Percentiles rank a stretch among this genome's conserved stretches.
Evolutionary conservation across 306 rosid species (phyloP).

Genomic region (Phaseolus lunatus): DNA sequence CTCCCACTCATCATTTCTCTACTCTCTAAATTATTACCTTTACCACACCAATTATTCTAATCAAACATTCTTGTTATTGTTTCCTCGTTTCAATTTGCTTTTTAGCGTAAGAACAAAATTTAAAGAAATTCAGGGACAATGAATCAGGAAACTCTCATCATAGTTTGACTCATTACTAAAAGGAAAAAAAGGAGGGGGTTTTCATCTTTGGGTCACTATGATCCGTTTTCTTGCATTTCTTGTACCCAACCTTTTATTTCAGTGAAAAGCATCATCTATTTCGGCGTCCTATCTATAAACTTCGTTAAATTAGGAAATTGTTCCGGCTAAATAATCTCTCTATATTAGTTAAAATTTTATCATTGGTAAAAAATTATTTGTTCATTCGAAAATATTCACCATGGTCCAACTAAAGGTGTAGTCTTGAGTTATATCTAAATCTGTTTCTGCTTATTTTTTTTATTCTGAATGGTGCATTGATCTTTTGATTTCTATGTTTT

Average conservation of each 20-base stretch:
- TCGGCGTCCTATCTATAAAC: neutral
- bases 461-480: too few species aligned
- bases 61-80: constrained; percentile 7
- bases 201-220: neutral
- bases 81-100: neutral
- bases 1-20: constrained; percentile 15
- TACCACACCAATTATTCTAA: constrained; percentile 13
- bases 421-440: too few species aligned
- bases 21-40: constrained; percentile 6
- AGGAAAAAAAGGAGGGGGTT: neutral
- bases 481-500: too few species aligned
- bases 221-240: neutral
- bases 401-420: too few species aligned
- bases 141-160: neutral
- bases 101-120: neutral
- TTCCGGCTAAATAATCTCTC: neutral
- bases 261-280: neutral
- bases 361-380: too few species aligned
- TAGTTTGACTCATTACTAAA: neutral
- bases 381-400: too few species aligned
- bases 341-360: too few species aligned
- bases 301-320: neutral
- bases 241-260: neutral
- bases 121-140: neutral
- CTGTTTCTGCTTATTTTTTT: too few species aligned